These are phyloP conservation scores for Zhuliangozyma parablackwelliae DNA, from an alignment of 1,139 yeast species.

Conservation along the genomic window DNA sequence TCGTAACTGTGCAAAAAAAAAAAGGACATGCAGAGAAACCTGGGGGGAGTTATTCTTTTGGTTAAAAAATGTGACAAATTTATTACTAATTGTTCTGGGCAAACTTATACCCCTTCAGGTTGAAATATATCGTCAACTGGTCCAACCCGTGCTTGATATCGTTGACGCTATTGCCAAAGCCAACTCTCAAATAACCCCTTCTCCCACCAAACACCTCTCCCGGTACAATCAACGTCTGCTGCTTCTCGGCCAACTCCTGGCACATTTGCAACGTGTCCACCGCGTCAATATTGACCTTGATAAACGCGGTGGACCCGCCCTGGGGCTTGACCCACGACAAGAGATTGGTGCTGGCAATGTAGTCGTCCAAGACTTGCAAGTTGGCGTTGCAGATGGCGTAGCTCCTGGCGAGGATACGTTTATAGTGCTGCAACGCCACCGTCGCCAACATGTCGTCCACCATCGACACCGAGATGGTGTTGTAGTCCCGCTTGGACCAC, in stretches of 20 bases:
- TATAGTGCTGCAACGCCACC: slow-evolving; percentile 35
- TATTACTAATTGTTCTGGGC: neutral
- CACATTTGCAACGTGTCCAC: slow-evolving; percentile 32
- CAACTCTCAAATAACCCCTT: slow-evolving; percentile 44
- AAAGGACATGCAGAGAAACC: no score
- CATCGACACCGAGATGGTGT: slow-evolving; percentile 47
- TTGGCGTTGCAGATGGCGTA: slow-evolving; percentile 34
- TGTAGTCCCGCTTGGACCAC: slow-evolving; percentile 45
- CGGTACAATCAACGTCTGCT: slow-evolving; percentile 42
- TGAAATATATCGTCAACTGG: slow-evolving; percentile 9
- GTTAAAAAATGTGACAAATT: no score
- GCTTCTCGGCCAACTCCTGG: slow-evolving; percentile 28
- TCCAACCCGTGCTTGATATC: slow-evolving; percentile 25
- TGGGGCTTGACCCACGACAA: slow-evolving; percentile 41
- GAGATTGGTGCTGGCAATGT: slow-evolving; percentile 21
- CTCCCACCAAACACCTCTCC: slow-evolving; percentile 44
- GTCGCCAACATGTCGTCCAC: slow-evolving; percentile 48
- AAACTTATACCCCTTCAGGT: slow-evolving; percentile 1
- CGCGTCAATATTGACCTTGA: slow-evolving; percentile 25
- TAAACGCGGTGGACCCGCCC: slow-evolving; percentile 49
- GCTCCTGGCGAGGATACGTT: slow-evolving; percentile 34
- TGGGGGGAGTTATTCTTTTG: no score
- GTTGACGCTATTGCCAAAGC: slow-evolving; percentile 44
- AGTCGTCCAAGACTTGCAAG: slow-evolving; percentile 29
- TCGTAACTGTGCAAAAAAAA: no score